A percentile compares a stretch with the other conserved stretches of the same genome.
Evolutionary conservation across 2,329 filamentous ascomycete species (phyloP).

Genomic region (Colletotrichum kahawae): DNA sequence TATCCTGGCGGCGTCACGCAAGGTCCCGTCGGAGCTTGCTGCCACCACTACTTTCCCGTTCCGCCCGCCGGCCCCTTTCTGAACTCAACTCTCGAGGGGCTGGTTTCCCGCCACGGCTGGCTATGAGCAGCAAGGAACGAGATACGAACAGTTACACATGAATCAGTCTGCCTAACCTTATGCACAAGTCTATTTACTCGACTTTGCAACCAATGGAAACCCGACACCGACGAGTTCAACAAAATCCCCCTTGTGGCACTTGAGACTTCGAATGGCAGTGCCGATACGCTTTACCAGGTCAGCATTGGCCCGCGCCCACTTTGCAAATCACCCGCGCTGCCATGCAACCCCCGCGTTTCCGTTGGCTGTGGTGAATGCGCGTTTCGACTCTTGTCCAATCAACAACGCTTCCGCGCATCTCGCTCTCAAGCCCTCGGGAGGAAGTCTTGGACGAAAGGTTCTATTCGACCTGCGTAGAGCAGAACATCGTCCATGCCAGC

Average conservation of each 20-base stretch:
- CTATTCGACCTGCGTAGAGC: neutral
- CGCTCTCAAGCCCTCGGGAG: neutral
- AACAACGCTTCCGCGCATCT: neutral
- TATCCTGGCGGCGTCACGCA: neutral
- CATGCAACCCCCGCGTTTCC: constrained; percentile 15
- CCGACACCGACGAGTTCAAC: neutral
- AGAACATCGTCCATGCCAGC: neutral
- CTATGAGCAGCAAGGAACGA: neutral
- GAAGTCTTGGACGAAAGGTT: neutral
- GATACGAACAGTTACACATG: neutral
- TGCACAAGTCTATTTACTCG: neutral
- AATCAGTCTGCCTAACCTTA: neutral
- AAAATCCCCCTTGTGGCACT: neutral
- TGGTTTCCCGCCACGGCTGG: neutral
- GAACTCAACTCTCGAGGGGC: neutral
- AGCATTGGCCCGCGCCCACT: constrained; percentile 4
- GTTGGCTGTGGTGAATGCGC: neutral
- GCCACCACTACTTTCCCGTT: neutral
- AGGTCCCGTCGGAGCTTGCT: neutral
- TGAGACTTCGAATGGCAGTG: neutral
- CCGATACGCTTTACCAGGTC: neutral
- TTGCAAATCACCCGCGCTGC: constrained; percentile 13
- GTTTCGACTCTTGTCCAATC: neutral
- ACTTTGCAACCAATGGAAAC: neutral
- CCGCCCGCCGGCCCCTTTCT: neutral